These are phyloP conservation scores for Myriosclerotinia scirpicola DNA, from an alignment of 2,329 filamentous ascomycete species.

Conservation along the genomic window DNA sequence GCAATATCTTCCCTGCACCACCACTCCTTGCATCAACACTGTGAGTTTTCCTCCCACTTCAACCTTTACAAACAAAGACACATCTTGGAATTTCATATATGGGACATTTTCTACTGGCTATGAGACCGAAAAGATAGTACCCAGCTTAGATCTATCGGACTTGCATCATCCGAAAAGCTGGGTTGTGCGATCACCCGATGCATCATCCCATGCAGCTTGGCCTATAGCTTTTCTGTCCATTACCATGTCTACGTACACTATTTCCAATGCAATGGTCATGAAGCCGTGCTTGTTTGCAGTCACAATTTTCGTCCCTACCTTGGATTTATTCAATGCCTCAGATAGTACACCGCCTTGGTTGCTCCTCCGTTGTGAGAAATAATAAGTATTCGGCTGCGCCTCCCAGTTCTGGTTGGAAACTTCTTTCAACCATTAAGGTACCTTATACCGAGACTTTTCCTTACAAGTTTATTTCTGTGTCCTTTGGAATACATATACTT, in stretches of 20 bases:
- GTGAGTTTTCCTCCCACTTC: not conserved
- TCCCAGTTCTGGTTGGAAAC: not conserved
- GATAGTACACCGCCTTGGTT: not conserved
- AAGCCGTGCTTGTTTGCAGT: constrained; percentile 13
- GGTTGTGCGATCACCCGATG: constrained; percentile 15
- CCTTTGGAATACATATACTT: constrained; percentile 1
- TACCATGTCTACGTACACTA: constrained; percentile 5
- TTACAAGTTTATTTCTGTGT: not conserved
- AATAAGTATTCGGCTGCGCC: constrained; percentile 14
- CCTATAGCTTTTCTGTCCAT: not conserved
- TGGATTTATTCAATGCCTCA: not conserved
- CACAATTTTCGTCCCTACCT: not conserved
- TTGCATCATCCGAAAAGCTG: constrained; percentile 7
- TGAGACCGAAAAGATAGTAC: not conserved
- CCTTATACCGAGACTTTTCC: not conserved
- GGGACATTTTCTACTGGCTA: not conserved
- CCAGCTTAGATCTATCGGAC: not conserved
- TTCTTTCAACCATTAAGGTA: not conserved
- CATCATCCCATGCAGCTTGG: constrained; percentile 4
- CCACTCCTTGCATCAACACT: not conserved
- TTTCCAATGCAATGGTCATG: not conserved
- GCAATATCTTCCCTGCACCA: not conserved
- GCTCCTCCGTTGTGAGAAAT: constrained; percentile 12
- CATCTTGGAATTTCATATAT: not conserved
- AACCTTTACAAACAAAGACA: not conserved